Evolutionary conservation across 768 basidiomycete genomes (phyloP), one percentile per base, ranked within the genome.

Genomic region (Tulasnella sp.): DNA sequence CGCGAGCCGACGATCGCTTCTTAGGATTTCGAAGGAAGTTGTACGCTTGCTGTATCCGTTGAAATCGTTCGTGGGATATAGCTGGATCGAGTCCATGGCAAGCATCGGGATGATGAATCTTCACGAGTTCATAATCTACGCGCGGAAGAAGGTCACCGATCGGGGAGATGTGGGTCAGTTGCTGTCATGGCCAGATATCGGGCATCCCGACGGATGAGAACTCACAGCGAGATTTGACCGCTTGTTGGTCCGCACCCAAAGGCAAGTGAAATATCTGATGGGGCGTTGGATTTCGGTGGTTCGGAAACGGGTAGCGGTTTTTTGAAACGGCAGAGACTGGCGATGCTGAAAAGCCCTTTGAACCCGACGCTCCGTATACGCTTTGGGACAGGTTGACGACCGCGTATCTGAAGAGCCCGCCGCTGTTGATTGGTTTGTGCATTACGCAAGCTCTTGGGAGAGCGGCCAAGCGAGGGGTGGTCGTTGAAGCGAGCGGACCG

Each of bases 21-120:
- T 37, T 73, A 0, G 23, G 18, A 2, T 78, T 51, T 18, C 23
- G 87, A 26, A 94, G 86, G 23, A 85, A 81, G 77, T 91, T 91
- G 80, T 94, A 94, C 16, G 92, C 92, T 20, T 87, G 83, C 37
- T 88, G 87, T 80, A 94, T 92, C 3, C 90, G 86, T 81, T 90
- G 90, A 81, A 93, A 93, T 13, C 89, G 90, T 7, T 87, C 86
- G 81, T 92, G 91, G 15, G 46, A 32, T 4, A 89, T 88, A 3
- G 86, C 44, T 48, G 77, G 70, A 29, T 67, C 35, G 9, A 32
- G 35, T 7, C 71, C 77, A 29, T 48, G 35, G 55, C 57, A 85
- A 55, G 91, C 90, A 83, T 94, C 92, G 3, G 92, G 92, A 82
- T 94, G 92, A 83, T 93, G 92, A 78, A 92, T 86, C 55, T 90